These are phyloP conservation scores for Globisporangium recalcitrans DNA, from an alignment of 352 stramenopile genomes.

Conservation along the genomic window DNA sequence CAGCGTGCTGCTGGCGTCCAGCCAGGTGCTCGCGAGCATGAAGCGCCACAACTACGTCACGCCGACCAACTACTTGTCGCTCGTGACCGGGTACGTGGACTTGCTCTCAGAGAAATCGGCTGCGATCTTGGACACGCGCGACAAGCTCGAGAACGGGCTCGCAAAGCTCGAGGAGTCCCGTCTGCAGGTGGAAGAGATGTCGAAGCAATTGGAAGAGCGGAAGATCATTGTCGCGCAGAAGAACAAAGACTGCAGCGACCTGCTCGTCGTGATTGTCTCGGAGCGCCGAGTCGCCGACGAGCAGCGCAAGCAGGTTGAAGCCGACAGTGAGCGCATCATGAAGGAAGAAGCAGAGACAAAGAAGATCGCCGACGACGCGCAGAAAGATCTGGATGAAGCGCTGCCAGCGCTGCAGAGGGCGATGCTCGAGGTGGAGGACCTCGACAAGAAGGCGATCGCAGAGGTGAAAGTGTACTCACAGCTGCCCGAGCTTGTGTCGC, in stretches of 20 bases:
- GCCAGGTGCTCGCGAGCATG: slow-evolving; percentile 83
- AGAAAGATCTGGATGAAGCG: slow-evolving; percentile 93
- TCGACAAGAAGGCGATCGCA: slow-evolving; percentile 93
- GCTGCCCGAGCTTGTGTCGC: slow-evolving; percentile 88
- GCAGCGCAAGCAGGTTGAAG: slow-evolving; percentile 92
- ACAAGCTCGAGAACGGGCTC: slow-evolving; percentile 82
- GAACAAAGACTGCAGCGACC: slow-evolving; percentile 93
- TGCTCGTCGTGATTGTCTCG: slow-evolving; percentile 92
- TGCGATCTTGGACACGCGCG: slow-evolving; percentile 63
- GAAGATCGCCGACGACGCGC: slow-evolving; percentile 92
- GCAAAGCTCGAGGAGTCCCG: slow-evolving; percentile 81
- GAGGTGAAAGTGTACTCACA: slow-evolving; percentile 95
- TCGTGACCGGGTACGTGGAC: slow-evolving; percentile 90
- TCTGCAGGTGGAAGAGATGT: slow-evolving; percentile 83
- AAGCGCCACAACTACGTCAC: slow-evolving; percentile 94
- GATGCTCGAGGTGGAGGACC: slow-evolving; percentile 92
- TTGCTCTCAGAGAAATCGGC: slow-evolving; percentile 70
- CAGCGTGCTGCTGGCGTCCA: slow-evolving; percentile 76
- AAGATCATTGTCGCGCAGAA: slow-evolving; percentile 88
- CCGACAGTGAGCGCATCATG: slow-evolving; percentile 87
- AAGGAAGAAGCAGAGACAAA: slow-evolving; percentile 92
- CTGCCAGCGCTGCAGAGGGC: slow-evolving; percentile 90
- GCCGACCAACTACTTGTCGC: slow-evolving; percentile 90
- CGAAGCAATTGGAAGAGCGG: slow-evolving; percentile 80
- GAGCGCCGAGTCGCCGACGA: slow-evolving; percentile 93